A percentile compares a stretch with the other conserved stretches of the same genome.
Evolutionary conservation across 2,329 filamentous ascomycete genomes (phyloP).

Genomic region (Knufia petricola): DNA sequence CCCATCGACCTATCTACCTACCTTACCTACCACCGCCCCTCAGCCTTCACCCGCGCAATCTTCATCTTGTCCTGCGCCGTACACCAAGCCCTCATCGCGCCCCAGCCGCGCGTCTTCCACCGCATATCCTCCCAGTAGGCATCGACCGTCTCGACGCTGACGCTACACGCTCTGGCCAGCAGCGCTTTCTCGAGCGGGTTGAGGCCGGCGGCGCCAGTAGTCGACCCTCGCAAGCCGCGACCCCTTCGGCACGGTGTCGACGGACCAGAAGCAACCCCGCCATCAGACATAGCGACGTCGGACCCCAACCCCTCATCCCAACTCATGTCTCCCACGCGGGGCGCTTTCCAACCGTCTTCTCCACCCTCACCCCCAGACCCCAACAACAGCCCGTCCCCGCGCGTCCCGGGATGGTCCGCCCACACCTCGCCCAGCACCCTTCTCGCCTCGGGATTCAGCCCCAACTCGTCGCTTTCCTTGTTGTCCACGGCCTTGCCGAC

Average conservation of each 20-base stretch:
- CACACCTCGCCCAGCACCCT: slow-evolving; percentile 6
- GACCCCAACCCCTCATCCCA: too few species aligned
- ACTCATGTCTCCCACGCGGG: too few species aligned
- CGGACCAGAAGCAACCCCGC: neutral
- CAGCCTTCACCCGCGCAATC: neutral
- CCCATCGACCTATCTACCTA: too few species aligned
- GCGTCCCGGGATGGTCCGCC: slow-evolving; percentile 1
- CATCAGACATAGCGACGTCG: too few species aligned
- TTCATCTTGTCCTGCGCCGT: neutral
- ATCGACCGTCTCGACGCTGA: slow-evolving; percentile 6
- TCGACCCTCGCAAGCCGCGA: neutral
- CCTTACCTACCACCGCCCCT: slow-evolving; percentile 10
- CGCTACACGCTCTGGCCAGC: neutral
- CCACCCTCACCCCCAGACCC: neutral
- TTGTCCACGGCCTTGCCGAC: slow-evolving; percentile 4
- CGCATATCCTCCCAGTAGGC: slow-evolving; percentile 9
- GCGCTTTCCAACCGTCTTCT: neutral
- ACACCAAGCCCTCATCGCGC: slow-evolving; percentile 6
- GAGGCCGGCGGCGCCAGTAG: neutral
- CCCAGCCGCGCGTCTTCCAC: slow-evolving; percentile 1
- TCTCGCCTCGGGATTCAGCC: slow-evolving; percentile 6
- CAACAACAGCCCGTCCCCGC: neutral
- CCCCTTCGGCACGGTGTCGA: neutral
- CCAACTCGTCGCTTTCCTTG: slow-evolving; percentile 7
- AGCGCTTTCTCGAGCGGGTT: slow-evolving; percentile 4